Conservation (phyloP, 2,329 filamentous ascomycete species). For the Penicillium sp. region DNA sequence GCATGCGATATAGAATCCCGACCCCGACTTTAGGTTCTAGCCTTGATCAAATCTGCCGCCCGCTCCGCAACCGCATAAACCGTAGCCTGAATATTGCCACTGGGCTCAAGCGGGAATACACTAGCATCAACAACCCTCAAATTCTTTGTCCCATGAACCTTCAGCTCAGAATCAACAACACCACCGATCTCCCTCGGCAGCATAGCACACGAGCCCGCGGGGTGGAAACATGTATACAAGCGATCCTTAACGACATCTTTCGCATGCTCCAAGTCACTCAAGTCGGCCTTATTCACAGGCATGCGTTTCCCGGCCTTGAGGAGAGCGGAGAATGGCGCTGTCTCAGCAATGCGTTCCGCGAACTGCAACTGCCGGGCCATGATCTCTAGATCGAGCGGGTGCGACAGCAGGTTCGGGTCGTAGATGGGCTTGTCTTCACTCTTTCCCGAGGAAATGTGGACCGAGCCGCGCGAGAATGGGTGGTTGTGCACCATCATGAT, state of each 20-base stretch:
- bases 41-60: slow-evolving; percentile 25
- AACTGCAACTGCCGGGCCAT: slow-evolving; percentile 31
- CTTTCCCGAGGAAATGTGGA: slow-evolving; percentile 32
- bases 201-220: slow-evolving; percentile 35
- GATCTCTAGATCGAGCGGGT: slow-evolving; percentile 45
- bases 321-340: slow-evolving; percentile 17
- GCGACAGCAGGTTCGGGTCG: slow-evolving; percentile 46
- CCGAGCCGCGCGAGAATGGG: slow-evolving; percentile 33
- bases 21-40: not conserved
- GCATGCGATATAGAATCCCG: not conserved
- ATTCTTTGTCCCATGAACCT: slow-evolving; percentile 30
- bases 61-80: slow-evolving; percentile 38
- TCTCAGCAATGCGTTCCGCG: slow-evolving; percentile 21
- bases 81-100: slow-evolving; percentile 37
- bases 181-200: slow-evolving; percentile 26
- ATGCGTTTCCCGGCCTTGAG: slow-evolving; percentile 16
- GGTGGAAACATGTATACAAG: slow-evolving; percentile 28
- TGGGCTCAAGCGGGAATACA: slow-evolving; percentile 35
- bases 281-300: slow-evolving; percentile 5
- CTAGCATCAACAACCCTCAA: slow-evolving; percentile 38
- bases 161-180: slow-evolving; percentile 28
- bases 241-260: slow-evolving; percentile 23
- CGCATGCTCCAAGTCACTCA: slow-evolving; percentile 16
- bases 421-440: slow-evolving; percentile 39
- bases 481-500: slow-evolving; percentile 26